A percentile compares a stretch with the other conserved stretches of the same genome.
Evolutionary conservation across 352 stramenopile genomes (phyloP).

Genomic region (Phytophthora fragariaefolia): DNA sequence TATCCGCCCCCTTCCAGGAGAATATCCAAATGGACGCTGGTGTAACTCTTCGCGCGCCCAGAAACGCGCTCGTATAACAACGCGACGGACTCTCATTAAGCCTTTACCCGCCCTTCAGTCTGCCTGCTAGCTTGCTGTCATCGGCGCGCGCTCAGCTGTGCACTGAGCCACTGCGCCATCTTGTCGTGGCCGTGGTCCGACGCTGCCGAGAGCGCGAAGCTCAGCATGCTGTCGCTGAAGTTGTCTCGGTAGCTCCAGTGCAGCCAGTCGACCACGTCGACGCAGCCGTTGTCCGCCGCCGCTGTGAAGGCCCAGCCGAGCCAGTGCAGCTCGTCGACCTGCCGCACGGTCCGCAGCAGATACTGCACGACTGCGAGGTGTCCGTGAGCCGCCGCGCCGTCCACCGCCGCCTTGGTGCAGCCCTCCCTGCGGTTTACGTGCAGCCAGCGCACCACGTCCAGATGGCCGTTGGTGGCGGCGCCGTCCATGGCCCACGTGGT

Average conservation of each 20-base stretch:
- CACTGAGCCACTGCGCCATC: constrained; percentile 10
- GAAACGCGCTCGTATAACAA: constrained; percentile 33
- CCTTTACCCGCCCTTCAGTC: no score
- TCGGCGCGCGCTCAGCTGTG: constrained; percentile 1
- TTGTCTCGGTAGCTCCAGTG: constrained; percentile 6
- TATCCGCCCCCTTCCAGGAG: not conserved
- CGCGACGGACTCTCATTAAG: not conserved
- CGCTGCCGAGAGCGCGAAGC: constrained; percentile 10
- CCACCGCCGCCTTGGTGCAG: constrained; percentile 33
- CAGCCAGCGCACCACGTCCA: constrained; percentile 36
- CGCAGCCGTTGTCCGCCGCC: constrained; percentile 13
- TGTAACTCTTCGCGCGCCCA: not conserved
- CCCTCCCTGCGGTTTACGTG: constrained; percentile 22
- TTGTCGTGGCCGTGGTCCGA: constrained; percentile 5
- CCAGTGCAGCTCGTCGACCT: constrained; percentile 21
- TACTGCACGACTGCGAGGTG: constrained; percentile 30
- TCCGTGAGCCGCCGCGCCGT: constrained; percentile 27
- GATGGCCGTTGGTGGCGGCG: constrained; percentile 31
- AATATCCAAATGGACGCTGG: not conserved
- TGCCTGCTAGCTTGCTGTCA: no score
- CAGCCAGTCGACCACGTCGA: constrained; percentile 17
- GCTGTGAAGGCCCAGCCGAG: constrained; percentile 20
- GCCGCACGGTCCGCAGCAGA: constrained; percentile 20
- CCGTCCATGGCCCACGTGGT: constrained; percentile 36
- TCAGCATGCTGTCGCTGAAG: constrained; percentile 14